Percentiles rank a stretch among this genome's conserved stretches.
Evolutionary conservation across 1,139 yeast species (phyloP).

Genomic region (Saccharomyces hybrid): DNA sequence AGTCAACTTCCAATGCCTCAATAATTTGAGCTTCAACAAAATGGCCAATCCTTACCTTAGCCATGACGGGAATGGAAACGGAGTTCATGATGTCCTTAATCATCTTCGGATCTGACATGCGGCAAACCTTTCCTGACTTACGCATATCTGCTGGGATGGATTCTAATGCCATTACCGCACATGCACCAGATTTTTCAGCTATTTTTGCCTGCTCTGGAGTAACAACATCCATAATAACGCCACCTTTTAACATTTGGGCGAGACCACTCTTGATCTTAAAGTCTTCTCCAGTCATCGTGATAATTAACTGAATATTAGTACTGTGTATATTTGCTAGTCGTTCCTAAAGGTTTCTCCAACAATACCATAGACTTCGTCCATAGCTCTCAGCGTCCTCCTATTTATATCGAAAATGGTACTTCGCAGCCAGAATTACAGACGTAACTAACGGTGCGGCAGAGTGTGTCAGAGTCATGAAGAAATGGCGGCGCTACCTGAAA

Average conservation of each 20-base stretch:
- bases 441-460: background rate
- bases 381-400: background rate
- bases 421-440: background rate
- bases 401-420: background rate
- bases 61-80: conserved; percentile 77
- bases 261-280: conserved; percentile 71
- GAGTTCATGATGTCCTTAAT: conserved; percentile 63
- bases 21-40: conserved; percentile 76
- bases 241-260: conserved; percentile 84
- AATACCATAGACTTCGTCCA: background rate
- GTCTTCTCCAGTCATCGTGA: conserved; percentile 7
- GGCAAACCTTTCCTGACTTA: conserved; percentile 73
- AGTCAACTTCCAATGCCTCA: conserved; percentile 67
- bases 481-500: background rate
- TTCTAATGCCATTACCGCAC: conserved; percentile 88
- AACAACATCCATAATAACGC: conserved; percentile 61
- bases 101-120: conserved; percentile 85
- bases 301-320: background rate
- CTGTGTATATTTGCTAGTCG: background rate
- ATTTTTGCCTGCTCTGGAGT: conserved; percentile 54
- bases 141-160: conserved; percentile 85
- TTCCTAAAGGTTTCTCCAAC: background rate
- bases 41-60: conserved; percentile 82
- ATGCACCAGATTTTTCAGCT: conserved; percentile 83
- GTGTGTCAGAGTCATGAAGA: background rate